A percentile compares a stretch with the other conserved stretches of the same genome.
Conservation (phyloP, 148 eudicot genomes). For the Euryodendron excelsum region DNA sequence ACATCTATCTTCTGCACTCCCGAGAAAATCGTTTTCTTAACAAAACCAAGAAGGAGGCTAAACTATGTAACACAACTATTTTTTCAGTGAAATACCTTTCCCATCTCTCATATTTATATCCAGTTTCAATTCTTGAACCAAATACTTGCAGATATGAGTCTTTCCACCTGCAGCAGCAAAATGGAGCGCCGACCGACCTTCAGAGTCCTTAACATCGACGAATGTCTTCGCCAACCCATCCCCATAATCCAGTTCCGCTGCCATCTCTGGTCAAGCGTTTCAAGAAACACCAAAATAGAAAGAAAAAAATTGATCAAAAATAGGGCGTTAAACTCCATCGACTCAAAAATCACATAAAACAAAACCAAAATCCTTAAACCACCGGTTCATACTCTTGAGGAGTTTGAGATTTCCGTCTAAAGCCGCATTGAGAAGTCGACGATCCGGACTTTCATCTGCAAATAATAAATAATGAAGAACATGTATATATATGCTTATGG, state of each 20-base stretch:
- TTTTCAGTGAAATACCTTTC: constrained; percentile 5
- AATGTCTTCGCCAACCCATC: constrained; percentile 13
- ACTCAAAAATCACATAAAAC: background rate
- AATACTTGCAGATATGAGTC: constrained; percentile 20
- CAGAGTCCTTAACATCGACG: background rate
- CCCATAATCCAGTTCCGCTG: background rate
- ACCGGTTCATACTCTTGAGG: constrained; percentile 5
- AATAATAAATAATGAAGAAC: background rate
- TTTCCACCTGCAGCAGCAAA: constrained; percentile 17
- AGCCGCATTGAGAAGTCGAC: constrained; percentile 8
- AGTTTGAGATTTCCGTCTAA: background rate
- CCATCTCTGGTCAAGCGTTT: constrained; percentile 3
- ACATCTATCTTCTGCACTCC: background rate
- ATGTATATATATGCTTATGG: too few species aligned
- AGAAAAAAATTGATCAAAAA: background rate
- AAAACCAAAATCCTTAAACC: background rate
- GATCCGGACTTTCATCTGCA: background rate
- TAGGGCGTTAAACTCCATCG: background rate
- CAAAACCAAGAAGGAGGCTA: too few species aligned
- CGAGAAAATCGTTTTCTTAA: background rate
- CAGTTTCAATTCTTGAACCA: constrained; percentile 19
- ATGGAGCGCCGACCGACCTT: constrained; percentile 21
- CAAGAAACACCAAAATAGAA: background rate
- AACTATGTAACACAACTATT: background rate
- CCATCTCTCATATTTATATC: constrained; percentile 16